phyloP scores from a whole-genome alignment of 495 filamentous ascomycete genomes.

The Bacidia gigantensis region DNA sequence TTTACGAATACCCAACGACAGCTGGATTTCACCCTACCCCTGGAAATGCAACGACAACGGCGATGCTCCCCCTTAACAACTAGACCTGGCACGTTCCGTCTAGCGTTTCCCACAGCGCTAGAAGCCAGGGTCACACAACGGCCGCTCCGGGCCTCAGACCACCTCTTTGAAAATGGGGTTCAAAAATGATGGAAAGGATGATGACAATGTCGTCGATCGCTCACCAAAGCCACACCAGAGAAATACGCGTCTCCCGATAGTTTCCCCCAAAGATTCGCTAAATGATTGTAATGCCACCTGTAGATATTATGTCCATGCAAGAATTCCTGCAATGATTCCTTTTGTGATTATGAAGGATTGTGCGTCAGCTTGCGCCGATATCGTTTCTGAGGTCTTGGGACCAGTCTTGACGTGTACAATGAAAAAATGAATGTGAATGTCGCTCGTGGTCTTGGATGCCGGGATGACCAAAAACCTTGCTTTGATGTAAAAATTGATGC shows the following conservation, averaged over 20 bases:
- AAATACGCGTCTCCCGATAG: background rate
- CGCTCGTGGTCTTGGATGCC: background rate
- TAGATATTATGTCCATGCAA: background rate
- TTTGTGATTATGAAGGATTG: background rate
- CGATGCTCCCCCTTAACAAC: background rate
- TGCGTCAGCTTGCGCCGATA: constrained; percentile 5
- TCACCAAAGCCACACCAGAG: background rate
- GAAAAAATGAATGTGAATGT: background rate
- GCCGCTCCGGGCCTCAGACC: background rate
- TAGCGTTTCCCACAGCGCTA: constrained; percentile 2
- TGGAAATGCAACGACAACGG: background rate
- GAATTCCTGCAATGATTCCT: background rate
- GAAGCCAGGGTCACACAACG: background rate
- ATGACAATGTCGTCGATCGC: constrained; percentile 1
- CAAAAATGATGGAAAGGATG: background rate
- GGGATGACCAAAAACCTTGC: background rate
- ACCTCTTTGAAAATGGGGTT: background rate
- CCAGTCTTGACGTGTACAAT: background rate
- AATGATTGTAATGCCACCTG: background rate
- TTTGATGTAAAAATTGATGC: background rate
- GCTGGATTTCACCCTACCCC: too few species aligned
- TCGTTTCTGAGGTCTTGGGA: background rate
- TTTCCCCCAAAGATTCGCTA: background rate
- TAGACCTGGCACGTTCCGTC: background rate
- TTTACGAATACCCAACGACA: too few species aligned